Evolutionary conservation across 768 basidiomycete species (phyloP), one percentile per base, ranked within the genome.

Genomic region (Tulasnella sp.): DNA sequence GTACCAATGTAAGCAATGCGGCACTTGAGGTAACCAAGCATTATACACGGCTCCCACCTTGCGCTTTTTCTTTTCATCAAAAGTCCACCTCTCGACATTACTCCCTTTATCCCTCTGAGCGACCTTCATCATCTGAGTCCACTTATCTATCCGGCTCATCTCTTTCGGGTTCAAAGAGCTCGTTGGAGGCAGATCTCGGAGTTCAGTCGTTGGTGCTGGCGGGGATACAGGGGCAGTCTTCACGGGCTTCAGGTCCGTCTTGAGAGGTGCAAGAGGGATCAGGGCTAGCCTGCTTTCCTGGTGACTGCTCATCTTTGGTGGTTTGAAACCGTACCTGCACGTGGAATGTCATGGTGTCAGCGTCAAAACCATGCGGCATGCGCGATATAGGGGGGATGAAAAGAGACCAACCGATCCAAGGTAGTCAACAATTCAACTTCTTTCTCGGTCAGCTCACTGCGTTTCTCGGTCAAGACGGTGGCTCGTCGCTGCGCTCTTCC

Each of bases 261-360:
- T 83, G 0, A 91, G 83, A 19, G 93, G 90, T 0, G 87, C 82
- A 49, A 89, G 83, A 2, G 90, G 88, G 11, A 98, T 85, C 6
- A 89, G 85, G 39, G 96, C 86, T 40, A 97, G 85, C 58, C 97
- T 90, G 80, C 82, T 81, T 78, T 97, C 95, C 81, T 95, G 93
- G 15, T 73, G 83, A 67, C 82, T 82, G 22, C 82, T 91, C 36
- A 82, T 91, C 0, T 91, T 88, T 5, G 89, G 84, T 7, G 88
- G 84, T 83, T 94, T 94, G 86, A 99, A 99, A 37, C 97, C 97
- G 82, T 98, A 99, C 78, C 96, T 97, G 75, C 29, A 34, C 11
- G 19, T 14, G 40, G 40, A 42, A 42, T 17, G 12, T 12, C 39
- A n/a, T n/a, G n/a, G n/a, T n/a, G n/a, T n/a, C n/a, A 4, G 14